These are phyloP conservation scores for Plasmodium sp. DNA, from an alignment of 169 alveolate species.

Conservation along the genomic window DNA sequence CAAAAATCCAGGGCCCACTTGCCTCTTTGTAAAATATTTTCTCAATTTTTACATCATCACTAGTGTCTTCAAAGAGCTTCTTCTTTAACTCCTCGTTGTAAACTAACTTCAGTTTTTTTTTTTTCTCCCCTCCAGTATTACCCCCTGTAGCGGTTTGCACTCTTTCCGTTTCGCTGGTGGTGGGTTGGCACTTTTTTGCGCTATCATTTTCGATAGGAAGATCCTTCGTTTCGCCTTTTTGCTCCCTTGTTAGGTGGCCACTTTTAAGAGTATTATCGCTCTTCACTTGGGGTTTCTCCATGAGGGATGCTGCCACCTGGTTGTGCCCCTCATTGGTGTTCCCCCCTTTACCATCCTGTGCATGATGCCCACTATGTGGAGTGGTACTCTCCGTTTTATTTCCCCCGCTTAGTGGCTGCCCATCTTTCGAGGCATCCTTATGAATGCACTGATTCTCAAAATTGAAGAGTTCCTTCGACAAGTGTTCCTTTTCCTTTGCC, in stretches of 20 bases:
- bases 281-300: background rate
- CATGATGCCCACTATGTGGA: background rate
- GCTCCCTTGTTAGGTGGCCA: background rate
- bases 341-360: background rate
- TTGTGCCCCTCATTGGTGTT: background rate
- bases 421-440: background rate
- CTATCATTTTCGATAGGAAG: background rate
- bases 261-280: background rate
- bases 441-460: background rate
- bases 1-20: slow-evolving; percentile 51
- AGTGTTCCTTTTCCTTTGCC: slow-evolving; percentile 6
- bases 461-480: slow-evolving; percentile 28
- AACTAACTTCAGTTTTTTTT: slow-evolving; percentile 24
- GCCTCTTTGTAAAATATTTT: slow-evolving; percentile 59
- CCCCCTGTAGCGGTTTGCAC: background rate
- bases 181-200: background rate
- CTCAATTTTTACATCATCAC: slow-evolving; percentile 57
- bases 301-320: background rate
- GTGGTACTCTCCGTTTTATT: background rate
- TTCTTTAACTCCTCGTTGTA: slow-evolving; percentile 27
- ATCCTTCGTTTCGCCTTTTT: background rate
- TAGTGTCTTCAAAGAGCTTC: slow-evolving; percentile 49
- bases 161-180: background rate
- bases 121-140: background rate
- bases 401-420: background rate